Conservation (phyloP, 2,329 filamentous ascomycete species). For the Epichloe sylvatica region DNA sequence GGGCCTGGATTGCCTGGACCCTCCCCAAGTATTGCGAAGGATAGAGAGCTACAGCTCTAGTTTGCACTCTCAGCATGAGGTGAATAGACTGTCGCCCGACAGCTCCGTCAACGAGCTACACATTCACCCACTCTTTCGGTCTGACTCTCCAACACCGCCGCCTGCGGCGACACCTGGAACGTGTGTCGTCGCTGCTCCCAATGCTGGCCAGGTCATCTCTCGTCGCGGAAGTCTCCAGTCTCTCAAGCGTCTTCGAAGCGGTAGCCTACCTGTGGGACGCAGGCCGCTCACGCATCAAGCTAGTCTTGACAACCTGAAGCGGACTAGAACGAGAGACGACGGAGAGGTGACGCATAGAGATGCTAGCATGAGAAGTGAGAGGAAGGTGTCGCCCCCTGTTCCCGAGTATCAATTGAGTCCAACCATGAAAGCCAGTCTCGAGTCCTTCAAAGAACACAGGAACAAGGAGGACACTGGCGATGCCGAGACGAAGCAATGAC, state of each 20-base stretch:
- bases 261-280: conserved; percentile 33
- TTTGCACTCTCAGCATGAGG: conserved; percentile 17
- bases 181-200: conserved; percentile 54
- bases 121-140: conserved; percentile 66
- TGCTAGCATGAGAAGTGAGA: conserved; percentile 16
- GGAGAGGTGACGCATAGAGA: background rate
- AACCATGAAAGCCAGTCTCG: conserved; percentile 32
- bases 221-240: conserved; percentile 37
- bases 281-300: conserved; percentile 35
- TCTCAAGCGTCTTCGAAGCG: conserved; percentile 40
- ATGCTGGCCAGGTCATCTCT: conserved; percentile 50
- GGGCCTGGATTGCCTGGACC: conserved; percentile 30
- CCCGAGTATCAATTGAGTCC: conserved; percentile 47
- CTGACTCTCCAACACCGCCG: conserved; percentile 54
- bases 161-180: conserved; percentile 55
- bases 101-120: conserved; percentile 43
- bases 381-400: conserved; percentile 44
- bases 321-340: background rate
- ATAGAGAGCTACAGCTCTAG: conserved; percentile 40
- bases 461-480: background rate
- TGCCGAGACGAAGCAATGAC: background rate
- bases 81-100: conserved; percentile 8
- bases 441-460: conserved; percentile 1
- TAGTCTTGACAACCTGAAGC: conserved; percentile 27
- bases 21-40: conserved; percentile 29